These are phyloP conservation scores for Aspergillus sp. DNA, from an alignment of 2,329 filamentous ascomycete genomes.

Conservation along the genomic window DNA sequence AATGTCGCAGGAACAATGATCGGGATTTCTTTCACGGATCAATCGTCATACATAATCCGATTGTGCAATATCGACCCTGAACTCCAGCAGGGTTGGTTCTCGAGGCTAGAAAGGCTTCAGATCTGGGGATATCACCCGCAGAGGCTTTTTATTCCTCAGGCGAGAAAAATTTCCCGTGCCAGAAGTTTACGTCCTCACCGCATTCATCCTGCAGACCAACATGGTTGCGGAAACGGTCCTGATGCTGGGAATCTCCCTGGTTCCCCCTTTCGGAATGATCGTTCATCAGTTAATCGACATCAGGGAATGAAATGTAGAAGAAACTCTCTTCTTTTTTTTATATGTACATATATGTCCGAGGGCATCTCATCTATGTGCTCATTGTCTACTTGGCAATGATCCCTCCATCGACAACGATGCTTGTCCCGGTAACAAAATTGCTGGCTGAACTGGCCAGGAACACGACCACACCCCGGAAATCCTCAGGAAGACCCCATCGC, in stretches of 20 bases:
- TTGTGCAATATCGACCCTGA: not conserved
- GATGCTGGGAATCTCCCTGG: not conserved
- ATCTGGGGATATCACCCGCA: not conserved
- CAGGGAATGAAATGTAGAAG: not conserved
- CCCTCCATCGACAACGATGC: slow-evolving; percentile 80
- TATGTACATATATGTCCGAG: too few species aligned
- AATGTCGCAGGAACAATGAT: slow-evolving; percentile 7
- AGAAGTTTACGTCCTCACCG: not conserved
- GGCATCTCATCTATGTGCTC: too few species aligned
- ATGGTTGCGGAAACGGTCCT: not conserved
- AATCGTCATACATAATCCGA: not conserved
- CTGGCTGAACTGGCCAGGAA: slow-evolving; percentile 73
- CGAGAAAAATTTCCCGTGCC: not conserved
- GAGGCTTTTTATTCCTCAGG: not conserved
- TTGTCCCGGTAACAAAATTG: slow-evolving; percentile 77
- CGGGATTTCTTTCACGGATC: not conserved
- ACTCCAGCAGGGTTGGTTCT: too few species aligned
- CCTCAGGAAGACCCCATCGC: slow-evolving; percentile 77
- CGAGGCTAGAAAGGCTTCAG: too few species aligned
- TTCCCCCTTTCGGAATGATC: not conserved
- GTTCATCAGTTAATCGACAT: too few species aligned
- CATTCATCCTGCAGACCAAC: not conserved
- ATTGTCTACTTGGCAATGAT: slow-evolving; percentile 35
- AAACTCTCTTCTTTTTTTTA: too few species aligned
- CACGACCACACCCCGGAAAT: slow-evolving; percentile 80